Percentiles rank a stretch among this genome's conserved stretches.
These are phyloP conservation scores for Podila verticillata DNA, from an alignment of 192 early-diverging fungal species.

Conservation along the genomic window DNA sequence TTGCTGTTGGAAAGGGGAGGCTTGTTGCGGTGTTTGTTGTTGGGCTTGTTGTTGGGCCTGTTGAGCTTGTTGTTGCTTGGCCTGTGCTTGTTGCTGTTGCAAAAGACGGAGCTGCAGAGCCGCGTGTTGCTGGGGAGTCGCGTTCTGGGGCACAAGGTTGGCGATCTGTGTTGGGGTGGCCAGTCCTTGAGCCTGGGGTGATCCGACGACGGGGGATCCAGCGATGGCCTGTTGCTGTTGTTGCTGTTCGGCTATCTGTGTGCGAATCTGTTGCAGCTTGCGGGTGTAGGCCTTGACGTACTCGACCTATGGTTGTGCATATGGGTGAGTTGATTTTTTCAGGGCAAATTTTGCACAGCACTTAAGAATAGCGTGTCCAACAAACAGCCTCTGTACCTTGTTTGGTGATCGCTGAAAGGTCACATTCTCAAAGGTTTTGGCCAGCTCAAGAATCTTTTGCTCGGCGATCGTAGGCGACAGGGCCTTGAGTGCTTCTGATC, in stretches of 20 bases:
- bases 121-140: slow-evolving; percentile 15
- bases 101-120: background rate
- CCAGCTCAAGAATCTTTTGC: slow-evolving; percentile 37
- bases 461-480: slow-evolving; percentile 38
- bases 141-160: slow-evolving; percentile 6
- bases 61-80: slow-evolving; percentile 5
- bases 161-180: slow-evolving; percentile 28
- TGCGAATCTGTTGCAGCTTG: slow-evolving; percentile 39
- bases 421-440: slow-evolving; percentile 47
- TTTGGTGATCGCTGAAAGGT: slow-evolving; percentile 25
- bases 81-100: slow-evolving; percentile 14
- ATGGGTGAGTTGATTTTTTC: background rate
- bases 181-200: slow-evolving; percentile 37
- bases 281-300: slow-evolving; percentile 23
- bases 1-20: background rate
- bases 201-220: slow-evolving; percentile 34
- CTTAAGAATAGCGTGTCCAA: background rate
- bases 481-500: slow-evolving; percentile 29
- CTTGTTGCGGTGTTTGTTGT: slow-evolving; percentile 8
- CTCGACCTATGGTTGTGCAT: slow-evolving; percentile 13
- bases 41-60: background rate
- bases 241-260: slow-evolving; percentile 18
- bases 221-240: slow-evolving; percentile 11
- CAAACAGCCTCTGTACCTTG: slow-evolving; percentile 9
- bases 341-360: background rate